Evolutionary conservation across 139 green algal species (phyloP).

Genomic region (Chlorella sorokiniana): DNA sequence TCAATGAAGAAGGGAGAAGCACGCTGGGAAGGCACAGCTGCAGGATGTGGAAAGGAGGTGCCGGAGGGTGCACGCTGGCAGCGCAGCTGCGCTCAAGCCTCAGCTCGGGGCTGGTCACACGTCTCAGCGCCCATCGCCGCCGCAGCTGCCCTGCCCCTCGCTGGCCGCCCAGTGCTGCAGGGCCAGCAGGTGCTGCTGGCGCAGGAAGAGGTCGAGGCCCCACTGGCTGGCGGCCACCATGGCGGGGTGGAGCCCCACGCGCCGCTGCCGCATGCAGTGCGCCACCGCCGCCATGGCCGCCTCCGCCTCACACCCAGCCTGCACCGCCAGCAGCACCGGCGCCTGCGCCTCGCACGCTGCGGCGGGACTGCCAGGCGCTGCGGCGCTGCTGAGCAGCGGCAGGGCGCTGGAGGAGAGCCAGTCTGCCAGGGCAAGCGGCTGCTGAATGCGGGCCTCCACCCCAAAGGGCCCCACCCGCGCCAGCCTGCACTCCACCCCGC

Average conservation of each 20-base stretch:
- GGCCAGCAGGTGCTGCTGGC: constrained; percentile 14
- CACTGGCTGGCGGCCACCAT: constrained; percentile 35
- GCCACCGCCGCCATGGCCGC: constrained; percentile 38
- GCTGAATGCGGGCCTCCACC: constrained; percentile 6
- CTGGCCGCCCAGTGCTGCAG: constrained; percentile 31
- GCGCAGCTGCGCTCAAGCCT: not conserved
- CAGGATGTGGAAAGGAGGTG: too few relatives aligned
- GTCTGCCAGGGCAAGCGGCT: constrained; percentile 10
- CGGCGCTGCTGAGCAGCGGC: not conserved
- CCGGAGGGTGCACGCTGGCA: too few relatives aligned
- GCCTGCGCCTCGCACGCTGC: not conserved
- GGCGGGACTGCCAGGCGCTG: not conserved
- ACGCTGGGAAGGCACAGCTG: too few relatives aligned
- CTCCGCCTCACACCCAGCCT: constrained; percentile 37
- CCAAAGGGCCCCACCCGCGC: not conserved
- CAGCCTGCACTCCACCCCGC: constrained; percentile 18
- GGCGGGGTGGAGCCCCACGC: constrained; percentile 19
- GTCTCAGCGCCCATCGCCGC: not conserved
- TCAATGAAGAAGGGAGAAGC: too few relatives aligned
- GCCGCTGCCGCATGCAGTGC: constrained; percentile 14
- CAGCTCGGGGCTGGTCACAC: not conserved
- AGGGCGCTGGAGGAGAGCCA: constrained; percentile 2
- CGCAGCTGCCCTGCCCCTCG: not conserved
- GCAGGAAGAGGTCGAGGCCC: constrained; percentile 38
- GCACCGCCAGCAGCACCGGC: constrained; percentile 39